Evolutionary conservation across 1,284 basidiomycete genomes (phyloP).

Genomic region (Veloboletus limbatus): DNA sequence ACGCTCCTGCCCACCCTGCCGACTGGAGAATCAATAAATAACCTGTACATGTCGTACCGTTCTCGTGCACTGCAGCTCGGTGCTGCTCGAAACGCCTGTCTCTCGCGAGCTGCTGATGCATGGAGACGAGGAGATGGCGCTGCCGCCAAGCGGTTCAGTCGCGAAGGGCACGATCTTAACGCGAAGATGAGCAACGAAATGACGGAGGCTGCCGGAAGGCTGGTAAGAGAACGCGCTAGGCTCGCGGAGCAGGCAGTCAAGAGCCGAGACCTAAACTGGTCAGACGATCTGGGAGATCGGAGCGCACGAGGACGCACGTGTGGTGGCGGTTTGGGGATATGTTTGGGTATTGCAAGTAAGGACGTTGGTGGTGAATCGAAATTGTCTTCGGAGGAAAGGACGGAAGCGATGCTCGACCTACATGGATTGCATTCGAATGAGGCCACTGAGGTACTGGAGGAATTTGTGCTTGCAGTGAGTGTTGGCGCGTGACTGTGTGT

Average conservation of each 20-base stretch:
- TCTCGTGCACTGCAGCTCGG: conserved; percentile 85
- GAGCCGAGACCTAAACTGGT: conserved; percentile 67
- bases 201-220: conserved; percentile 71
- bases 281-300: conserved; percentile 82
- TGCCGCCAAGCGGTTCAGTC: conserved; percentile 88
- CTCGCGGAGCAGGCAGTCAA: conserved; percentile 76
- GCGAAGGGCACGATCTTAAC: conserved; percentile 92
- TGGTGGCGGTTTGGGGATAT: conserved; percentile 81
- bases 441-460: conserved; percentile 87
- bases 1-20: conserved; percentile 83
- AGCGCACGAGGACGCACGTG: conserved; percentile 71
- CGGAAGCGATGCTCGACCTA: conserved; percentile 77
- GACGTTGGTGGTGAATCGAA: conserved; percentile 52
- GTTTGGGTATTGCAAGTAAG: conserved; percentile 75
- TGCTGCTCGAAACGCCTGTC: conserved; percentile 88
- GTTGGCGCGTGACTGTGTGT: conserved; percentile 4
- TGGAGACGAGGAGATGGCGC: conserved; percentile 94
- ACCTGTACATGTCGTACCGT: conserved; percentile 85
- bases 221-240: conserved; percentile 79
- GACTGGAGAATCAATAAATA: conserved; percentile 78
- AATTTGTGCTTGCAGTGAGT: conserved; percentile 84
- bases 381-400: conserved; percentile 76
- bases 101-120: conserved; percentile 94
- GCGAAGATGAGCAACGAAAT: conserved; percentile 85
- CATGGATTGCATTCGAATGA: conserved; percentile 91